These are phyloP conservation scores for Epichloe gansuensis DNA, from an alignment of 2,329 filamentous ascomycete genomes.

Conservation along the genomic window DNA sequence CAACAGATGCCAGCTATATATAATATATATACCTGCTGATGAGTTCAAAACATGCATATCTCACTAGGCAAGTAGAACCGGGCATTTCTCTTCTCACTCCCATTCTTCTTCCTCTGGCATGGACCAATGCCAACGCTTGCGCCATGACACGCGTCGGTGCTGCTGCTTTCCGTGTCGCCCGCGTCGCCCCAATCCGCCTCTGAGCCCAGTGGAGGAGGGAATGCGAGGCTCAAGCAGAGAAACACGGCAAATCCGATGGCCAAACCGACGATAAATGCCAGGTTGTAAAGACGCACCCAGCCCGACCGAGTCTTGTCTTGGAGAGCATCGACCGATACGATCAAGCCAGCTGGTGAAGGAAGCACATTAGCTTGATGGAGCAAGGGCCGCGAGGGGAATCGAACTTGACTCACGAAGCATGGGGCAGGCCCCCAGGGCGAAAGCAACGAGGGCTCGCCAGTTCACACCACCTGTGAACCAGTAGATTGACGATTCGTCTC, in stretches of 20 bases:
- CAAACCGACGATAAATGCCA: slow-evolving; percentile 28
- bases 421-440: slow-evolving; percentile 19
- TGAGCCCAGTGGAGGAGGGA: not conserved
- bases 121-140: not conserved
- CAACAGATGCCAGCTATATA: no score
- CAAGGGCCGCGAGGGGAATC: not conserved
- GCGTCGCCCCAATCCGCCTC: not conserved
- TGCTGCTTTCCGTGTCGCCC: no score
- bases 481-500: slow-evolving; percentile 21
- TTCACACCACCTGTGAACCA: slow-evolving; percentile 24
- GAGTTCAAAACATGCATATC: not conserved
- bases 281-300: slow-evolving; percentile 26
- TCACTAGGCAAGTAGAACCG: not conserved
- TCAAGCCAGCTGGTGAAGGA: slow-evolving; percentile 11
- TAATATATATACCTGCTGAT: no score
- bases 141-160: not conserved
- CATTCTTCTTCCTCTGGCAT: not conserved
- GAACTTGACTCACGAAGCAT: slow-evolving; percentile 7
- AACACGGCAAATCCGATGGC: slow-evolving; percentile 5
- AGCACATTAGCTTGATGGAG: slow-evolving; percentile 6
- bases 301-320: slow-evolving; percentile 12
- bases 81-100: not conserved
- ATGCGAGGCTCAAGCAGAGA: not conserved
- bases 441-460: slow-evolving; percentile 22
- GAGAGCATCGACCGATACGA: slow-evolving; percentile 12